Evolutionary conservation across 495 filamentous ascomycete genomes (phyloP), one percentile per base, ranked within the genome.

Genomic region (Arthonia radiata): DNA sequence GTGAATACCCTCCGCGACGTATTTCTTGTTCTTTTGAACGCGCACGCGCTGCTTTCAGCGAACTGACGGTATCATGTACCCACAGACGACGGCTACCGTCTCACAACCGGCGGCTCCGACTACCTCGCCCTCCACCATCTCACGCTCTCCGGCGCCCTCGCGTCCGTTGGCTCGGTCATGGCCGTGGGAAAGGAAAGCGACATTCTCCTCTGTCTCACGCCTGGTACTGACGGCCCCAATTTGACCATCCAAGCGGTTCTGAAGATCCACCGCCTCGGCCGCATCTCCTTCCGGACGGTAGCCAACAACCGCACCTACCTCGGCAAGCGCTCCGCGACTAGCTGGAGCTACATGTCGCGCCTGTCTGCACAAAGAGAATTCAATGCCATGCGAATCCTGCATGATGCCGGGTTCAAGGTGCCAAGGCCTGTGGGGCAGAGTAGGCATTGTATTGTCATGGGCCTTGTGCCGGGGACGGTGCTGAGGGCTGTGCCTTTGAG

Each of bases 161-260:
- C 90, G 61, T 81, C 71, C 31, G 77, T 92, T 14, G 86, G 86
- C 26, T 83, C 73, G 51, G 82, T 90, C 41, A 74, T 99, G 36
- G 86, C 89, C 28, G 78, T 93, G 5, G 86, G 86, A 37, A 99
- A 99, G 52, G 86, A 99, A 52, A 78, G 68, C 37, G 86, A 99
- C 48, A 94, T 99, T 43, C 71, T 79, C 48, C 70, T 92, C 18
- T n/a, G 81, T 90, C 24, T 79, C 86, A 23, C 61, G 73, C 39
- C 54, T 66, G 11, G 6, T 22, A 22, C 11, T 11, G 11, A 22
- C 6, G 30, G 50, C 50, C 10, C 21, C 25, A n/a, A 2, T 5
- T 15, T 11, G 25, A 31, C 18, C 37, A 35, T 39, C 8, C 75
- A 83, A 39, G 59, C 53, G 13, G 69, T 92, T 21, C 59, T 93